Conservation (phyloP, 108 stramenopile species). For the Conticribra guillardii region DNA sequence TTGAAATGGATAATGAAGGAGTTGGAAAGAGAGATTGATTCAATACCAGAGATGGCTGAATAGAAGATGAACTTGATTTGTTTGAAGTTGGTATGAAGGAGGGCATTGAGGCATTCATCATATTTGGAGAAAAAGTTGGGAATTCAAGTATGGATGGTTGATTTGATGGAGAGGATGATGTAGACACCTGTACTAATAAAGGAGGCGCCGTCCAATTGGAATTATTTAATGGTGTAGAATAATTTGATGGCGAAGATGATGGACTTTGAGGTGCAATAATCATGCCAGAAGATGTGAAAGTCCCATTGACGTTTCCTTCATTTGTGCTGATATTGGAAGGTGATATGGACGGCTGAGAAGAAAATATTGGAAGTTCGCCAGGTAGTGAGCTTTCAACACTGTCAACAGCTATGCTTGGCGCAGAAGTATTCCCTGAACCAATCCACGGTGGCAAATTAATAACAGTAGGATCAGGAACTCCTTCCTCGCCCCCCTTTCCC, state of each 20-base stretch:
- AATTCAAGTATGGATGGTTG: background rate
- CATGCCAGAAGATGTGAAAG: background rate
- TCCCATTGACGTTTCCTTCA: background rate
- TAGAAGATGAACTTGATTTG: conserved; percentile 4
- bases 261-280: background rate
- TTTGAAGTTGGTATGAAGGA: no score
- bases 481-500: no score
- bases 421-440: no score
- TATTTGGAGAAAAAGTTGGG: conserved; percentile 1
- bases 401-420: no score
- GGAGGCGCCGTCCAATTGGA: no score
- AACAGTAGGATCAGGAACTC: no score
- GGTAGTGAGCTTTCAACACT: no score
- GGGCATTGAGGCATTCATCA: background rate
- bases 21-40: no score
- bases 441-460: no score
- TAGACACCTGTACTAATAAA: no score
- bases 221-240: background rate
- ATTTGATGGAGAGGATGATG: background rate
- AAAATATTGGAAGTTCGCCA: no score
- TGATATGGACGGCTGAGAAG: background rate
- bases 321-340: background rate
- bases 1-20: background rate
- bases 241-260: background rate
- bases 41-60: background rate